Evolutionary conservation across 2,329 filamentous ascomycete species (phyloP).

Genomic region (Aureobasidium musti): DNA sequence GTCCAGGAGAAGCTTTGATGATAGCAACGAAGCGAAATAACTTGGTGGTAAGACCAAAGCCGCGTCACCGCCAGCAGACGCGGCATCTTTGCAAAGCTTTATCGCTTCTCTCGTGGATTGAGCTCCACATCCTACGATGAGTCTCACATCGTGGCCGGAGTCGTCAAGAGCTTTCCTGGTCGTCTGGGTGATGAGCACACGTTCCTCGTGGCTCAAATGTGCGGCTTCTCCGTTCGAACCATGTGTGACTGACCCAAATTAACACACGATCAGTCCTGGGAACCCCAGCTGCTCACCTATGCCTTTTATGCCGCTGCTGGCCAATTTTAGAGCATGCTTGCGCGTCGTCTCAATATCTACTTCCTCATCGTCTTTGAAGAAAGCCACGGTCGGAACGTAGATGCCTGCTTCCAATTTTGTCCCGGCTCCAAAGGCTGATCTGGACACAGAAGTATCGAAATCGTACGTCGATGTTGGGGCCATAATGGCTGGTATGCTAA

Average conservation of each 20-base stretch:
- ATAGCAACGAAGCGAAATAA: slow-evolving; percentile 60
- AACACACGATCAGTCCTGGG: neutral
- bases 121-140: slow-evolving; percentile 75
- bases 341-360: slow-evolving; percentile 46
- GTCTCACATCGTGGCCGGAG: slow-evolving; percentile 64
- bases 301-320: slow-evolving; percentile 68
- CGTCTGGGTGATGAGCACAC: slow-evolving; percentile 66
- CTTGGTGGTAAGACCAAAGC: slow-evolving; percentile 74
- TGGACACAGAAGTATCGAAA: neutral
- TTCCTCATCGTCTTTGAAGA: slow-evolving; percentile 49
- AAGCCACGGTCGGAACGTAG: slow-evolving; percentile 50
- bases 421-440: neutral
- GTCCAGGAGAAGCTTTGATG: slow-evolving; percentile 21
- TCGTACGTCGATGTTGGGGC: slow-evolving; percentile 19
- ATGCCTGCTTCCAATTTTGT: slow-evolving; percentile 32
- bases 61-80: slow-evolving; percentile 69
- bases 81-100: slow-evolving; percentile 67
- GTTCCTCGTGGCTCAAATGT: slow-evolving; percentile 71
- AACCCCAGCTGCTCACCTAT: slow-evolving; percentile 48
- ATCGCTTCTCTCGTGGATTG: slow-evolving; percentile 74
- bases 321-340: slow-evolving; percentile 65
- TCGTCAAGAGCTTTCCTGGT: slow-evolving; percentile 70
- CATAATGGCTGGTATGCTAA: neutral
- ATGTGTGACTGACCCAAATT: slow-evolving; percentile 57
- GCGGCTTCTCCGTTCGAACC: slow-evolving; percentile 84